Conservation (phyloP, 148 eudicot genomes). For the Oxyria digyna region DNA sequence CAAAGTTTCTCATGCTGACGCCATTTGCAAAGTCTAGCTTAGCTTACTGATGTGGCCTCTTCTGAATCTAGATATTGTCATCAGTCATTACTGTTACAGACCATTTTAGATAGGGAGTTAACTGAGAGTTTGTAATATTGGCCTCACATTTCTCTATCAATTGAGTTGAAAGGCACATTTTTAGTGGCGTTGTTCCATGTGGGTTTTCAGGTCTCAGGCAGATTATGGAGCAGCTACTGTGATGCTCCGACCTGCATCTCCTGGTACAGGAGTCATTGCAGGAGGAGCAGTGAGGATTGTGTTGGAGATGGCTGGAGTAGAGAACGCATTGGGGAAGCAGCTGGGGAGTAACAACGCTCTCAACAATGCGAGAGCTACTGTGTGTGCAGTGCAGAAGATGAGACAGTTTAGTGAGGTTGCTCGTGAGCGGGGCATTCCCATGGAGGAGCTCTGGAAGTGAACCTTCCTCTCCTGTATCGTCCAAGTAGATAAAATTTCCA, state of each 20-base stretch:
- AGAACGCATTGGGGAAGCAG: conserved; percentile 90
- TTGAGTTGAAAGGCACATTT: neutral
- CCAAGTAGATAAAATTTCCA: neutral
- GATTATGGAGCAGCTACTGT: conserved; percentile 90
- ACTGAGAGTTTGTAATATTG: neutral
- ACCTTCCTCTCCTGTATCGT: neutral
- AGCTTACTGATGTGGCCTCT: neutral
- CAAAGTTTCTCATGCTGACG: neutral
- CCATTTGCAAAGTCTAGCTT: neutral
- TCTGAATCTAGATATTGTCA: neutral
- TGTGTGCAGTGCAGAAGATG: conserved; percentile 62
- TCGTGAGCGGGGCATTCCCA: conserved; percentile 81
- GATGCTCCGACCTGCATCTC: conserved; percentile 94
- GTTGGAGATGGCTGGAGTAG: conserved; percentile 84
- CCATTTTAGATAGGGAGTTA: neutral
- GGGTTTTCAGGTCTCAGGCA: conserved; percentile 45
- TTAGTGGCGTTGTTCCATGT: neutral
- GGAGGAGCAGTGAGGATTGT: conserved; percentile 84
- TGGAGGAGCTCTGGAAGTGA: conserved; percentile 99
- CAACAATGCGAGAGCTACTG: conserved; percentile 91
- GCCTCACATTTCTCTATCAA: too few species aligned
- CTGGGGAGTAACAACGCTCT: conserved; percentile 88
- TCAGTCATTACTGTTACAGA: neutral
- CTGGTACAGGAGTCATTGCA: conserved; percentile 90
- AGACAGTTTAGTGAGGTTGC: conserved; percentile 80